A percentile compares a stretch with the other conserved stretches of the same genome.
These are phyloP conservation scores for Carpinus fangiana DNA, from an alignment of 306 rosid species.

Conservation along the genomic window DNA sequence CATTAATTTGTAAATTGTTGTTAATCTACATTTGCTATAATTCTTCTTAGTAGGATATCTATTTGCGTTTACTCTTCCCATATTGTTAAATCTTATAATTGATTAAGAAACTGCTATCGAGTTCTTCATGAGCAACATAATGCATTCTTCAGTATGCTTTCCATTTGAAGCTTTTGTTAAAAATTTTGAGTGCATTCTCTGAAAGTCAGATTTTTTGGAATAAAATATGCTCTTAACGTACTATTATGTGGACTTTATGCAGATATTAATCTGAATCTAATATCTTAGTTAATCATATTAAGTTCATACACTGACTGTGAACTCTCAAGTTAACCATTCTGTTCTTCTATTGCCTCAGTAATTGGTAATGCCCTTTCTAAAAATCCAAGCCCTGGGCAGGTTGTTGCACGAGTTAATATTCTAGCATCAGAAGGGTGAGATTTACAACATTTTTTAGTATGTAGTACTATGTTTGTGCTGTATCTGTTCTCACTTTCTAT, in stretches of 20 bases:
- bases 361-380: conserved; percentile 93
- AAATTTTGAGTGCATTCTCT: background rate
- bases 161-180: background rate
- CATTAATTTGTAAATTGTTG: background rate
- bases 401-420: conserved; percentile 91
- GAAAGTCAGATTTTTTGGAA: background rate
- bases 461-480: background rate
- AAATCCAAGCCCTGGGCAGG: conserved; percentile 76
- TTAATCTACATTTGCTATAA: background rate
- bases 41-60: background rate
- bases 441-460: conserved; percentile 16
- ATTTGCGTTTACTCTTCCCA: background rate
- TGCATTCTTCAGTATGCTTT: background rate
- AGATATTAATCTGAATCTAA: background rate
- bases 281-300: background rate
- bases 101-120: background rate
- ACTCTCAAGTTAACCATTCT: conserved; percentile 23
- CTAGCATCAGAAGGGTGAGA: conserved; percentile 87
- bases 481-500: conserved; percentile 27
- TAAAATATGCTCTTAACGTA: background rate
- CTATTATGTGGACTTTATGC: background rate
- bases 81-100: conserved; percentile 1
- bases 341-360: conserved; percentile 47
- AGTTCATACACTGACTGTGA: conserved; percentile 8
- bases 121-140: background rate